These are phyloP conservation scores for Glonium stellatum DNA, from an alignment of 495 filamentous ascomycete genomes.

Conservation along the genomic window DNA sequence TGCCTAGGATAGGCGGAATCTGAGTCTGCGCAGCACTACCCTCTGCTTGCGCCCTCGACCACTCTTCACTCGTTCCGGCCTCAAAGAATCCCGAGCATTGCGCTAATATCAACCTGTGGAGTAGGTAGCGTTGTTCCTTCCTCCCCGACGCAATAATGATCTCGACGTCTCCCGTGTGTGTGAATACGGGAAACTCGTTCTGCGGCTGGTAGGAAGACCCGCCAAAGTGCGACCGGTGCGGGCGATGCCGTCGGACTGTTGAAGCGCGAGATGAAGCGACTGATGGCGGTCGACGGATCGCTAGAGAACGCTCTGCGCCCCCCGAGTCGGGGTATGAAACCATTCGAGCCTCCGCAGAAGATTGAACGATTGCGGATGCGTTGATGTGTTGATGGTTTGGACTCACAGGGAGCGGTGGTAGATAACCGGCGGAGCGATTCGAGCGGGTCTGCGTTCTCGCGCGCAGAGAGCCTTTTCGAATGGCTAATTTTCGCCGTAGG, in stretches of 20 bases:
- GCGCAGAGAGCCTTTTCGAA: background rate
- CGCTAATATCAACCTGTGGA: slow-evolving; percentile 75
- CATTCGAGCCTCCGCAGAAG: slow-evolving; percentile 15
- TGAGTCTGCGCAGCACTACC: slow-evolving; percentile 46
- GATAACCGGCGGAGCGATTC: background rate
- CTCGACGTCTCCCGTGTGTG: slow-evolving; percentile 84
- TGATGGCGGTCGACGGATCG: slow-evolving; percentile 52
- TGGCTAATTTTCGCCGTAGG: background rate
- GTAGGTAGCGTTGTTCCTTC: slow-evolving; percentile 73
- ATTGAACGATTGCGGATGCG: background rate
- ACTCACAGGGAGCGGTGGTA: background rate
- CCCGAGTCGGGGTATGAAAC: slow-evolving; percentile 57
- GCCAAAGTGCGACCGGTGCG: slow-evolving; percentile 74
- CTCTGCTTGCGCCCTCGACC: slow-evolving; percentile 60
- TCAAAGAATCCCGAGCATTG: slow-evolving; percentile 93
- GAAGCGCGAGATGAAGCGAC: slow-evolving; percentile 53
- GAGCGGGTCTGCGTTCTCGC: background rate
- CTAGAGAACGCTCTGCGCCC: slow-evolving; percentile 44
- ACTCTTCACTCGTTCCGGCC: slow-evolving; percentile 78
- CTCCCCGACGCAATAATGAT: slow-evolving; percentile 64
- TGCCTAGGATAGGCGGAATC: slow-evolving; percentile 26
- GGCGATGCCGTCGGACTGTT: slow-evolving; percentile 56
- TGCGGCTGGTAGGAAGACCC: slow-evolving; percentile 60
- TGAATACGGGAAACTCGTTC: slow-evolving; percentile 90
- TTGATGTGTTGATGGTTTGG: background rate